Base-by-base conservation (phyloP, 805 yeast genomes). In the Saturnispora zaruensis region DNA sequence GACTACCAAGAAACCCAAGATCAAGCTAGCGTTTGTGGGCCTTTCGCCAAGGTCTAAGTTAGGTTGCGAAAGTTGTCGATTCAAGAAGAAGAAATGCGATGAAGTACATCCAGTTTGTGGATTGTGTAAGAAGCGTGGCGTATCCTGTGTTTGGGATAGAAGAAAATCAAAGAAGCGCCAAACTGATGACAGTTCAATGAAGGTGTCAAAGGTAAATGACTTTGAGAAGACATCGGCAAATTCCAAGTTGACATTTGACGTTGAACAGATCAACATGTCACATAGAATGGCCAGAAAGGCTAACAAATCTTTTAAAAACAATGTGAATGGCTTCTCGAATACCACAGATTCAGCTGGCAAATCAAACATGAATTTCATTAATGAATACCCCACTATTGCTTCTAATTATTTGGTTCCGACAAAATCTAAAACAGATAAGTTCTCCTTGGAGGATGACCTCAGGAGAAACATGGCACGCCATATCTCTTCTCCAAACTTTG, bases 11-110 rank as follows among this genome's bases (percentile, higher is more conserved):
- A 36, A 36, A 36, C 40, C 40, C 13, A 36, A 36, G 24, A 36
- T n/a, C 5, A 36, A 36, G 40, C 21, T 36, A 20, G 40, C 40
- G 14, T 65, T 66, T 51, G 66, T 63, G n/a, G 69, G 69, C 1
- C 21, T 59, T 2, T 55, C 64, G 8, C 55, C 67, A 21, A 52
- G 74, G 9, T 71, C 75, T 0, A 64, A 66, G 41, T 51, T 54
- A 20, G 76, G 76, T 0, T 73, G 77, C 50, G 42, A 60, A 6
- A 62, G 61, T 46, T 75, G 79, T 55, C 64, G 73, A 45, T 63
- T 60, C 52, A 64, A 71, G 55, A 75, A 74, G 65, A 75, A 74
- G 58, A 75, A 74, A 50, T 75, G 80, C 59, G 78, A 75, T 58
- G 75, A 75, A 55, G 57, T 55, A 7, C 68, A 66, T 49, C 80